Evolutionary conservation across 371 early-diverging fungal species (phyloP).

Genomic region (Rhizopus delemar): DNA sequence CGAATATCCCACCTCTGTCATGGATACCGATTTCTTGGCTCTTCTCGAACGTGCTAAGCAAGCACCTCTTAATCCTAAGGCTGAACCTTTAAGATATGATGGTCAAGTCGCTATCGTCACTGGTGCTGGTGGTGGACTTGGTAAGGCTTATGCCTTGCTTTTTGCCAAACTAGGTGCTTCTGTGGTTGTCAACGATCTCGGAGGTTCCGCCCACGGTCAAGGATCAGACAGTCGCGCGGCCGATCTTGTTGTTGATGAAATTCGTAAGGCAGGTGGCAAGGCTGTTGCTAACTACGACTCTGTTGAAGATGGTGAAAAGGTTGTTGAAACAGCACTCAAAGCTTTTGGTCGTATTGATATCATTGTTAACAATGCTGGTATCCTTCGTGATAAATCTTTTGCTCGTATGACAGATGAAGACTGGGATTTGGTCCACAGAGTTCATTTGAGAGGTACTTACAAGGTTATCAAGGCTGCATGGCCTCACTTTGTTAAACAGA

Average conservation of each 20-base stretch:
- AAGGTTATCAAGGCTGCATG: constrained; percentile 96
- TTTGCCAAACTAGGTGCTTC: constrained; percentile 83
- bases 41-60: constrained; percentile 77
- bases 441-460: constrained; percentile 94
- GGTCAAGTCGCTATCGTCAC: constrained; percentile 88
- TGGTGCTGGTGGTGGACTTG: constrained; percentile 93
- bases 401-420: constrained; percentile 93
- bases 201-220: constrained; percentile 57
- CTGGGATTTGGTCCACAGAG: constrained; percentile 92
- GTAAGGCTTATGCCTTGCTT: constrained; percentile 83
- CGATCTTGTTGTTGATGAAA: constrained; percentile 95
- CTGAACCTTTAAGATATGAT: constrained; percentile 72
- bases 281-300: constrained; percentile 98
- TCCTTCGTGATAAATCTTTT: constrained; percentile 95
- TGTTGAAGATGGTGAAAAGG: constrained; percentile 95
- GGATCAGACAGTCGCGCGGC: constrained; percentile 82
- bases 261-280: constrained; percentile 87
- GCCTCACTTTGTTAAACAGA: constrained; percentile 93
- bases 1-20: constrained; percentile 74
- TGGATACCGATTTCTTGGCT: constrained; percentile 85
- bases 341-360: constrained; percentile 95
- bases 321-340: constrained; percentile 93
- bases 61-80: constrained; percentile 60
- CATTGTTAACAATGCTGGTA: constrained; percentile 97
- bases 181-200: constrained; percentile 91